phyloP scores from a whole-genome alignment of 176 grass and related monocot species.

The Hordeum vulgare region MorexV3_pseudomolecules_assembly NC_058524.1:471219288-471219787 shows the following conservation, averaged over 20 bases:
- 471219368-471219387: no score
- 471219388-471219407: no score
- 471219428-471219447: not conserved
- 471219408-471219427: no score
- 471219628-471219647: not conserved
- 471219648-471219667: not conserved
- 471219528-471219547: not conserved
- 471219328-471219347: no score
- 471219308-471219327: no score
- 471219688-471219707: not conserved
- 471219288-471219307: no score
- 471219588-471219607: not conserved
- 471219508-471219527: not conserved
- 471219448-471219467: not conserved
- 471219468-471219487: not conserved
- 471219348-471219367: no score
- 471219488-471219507: not conserved
- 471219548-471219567: not conserved
- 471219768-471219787: no score
- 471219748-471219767: no score
- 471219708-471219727: no score
- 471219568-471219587: not conserved
- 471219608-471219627: not conserved
- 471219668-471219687: not conserved
- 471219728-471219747: no score